phyloP scores from a whole-genome alignment of 23 red algal species.

The Cyanidiococcus yangmingshanensis region DNA sequence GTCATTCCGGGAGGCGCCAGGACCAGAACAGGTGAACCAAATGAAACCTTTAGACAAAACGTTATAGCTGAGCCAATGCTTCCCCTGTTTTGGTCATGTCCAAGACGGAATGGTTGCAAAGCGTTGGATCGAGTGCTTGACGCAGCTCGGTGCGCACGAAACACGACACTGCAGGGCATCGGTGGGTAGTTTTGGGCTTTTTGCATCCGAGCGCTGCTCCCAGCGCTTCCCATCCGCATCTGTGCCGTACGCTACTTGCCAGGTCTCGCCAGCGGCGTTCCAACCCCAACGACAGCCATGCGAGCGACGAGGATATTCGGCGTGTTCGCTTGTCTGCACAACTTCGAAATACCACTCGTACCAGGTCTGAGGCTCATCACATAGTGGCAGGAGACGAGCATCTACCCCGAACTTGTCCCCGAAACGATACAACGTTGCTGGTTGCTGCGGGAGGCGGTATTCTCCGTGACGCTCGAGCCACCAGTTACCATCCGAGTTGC shows the following conservation, averaged over 20 bases:
- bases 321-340: background rate
- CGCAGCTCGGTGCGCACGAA: too few species aligned
- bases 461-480: conserved; percentile 15
- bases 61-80: too few species aligned
- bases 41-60: too few species aligned
- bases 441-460: background rate
- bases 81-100: too few species aligned
- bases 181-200: background rate
- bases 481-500: conserved; percentile 15
- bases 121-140: too few species aligned
- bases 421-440: background rate
- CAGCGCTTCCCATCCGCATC: background rate
- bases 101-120: too few species aligned
- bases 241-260: background rate
- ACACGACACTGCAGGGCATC: background rate
- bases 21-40: too few species aligned
- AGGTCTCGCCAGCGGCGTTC: background rate
- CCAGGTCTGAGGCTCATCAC: background rate
- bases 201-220: background rate
- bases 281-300: conserved; percentile 3
- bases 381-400: background rate
- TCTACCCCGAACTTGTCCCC: conserved; percentile 21
- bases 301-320: background rate
- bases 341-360: conserved; percentile 7
- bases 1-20: too few species aligned